Base-by-base conservation (phyloP, 1,139 yeast genomes). In the Candida sp. region DNA sequence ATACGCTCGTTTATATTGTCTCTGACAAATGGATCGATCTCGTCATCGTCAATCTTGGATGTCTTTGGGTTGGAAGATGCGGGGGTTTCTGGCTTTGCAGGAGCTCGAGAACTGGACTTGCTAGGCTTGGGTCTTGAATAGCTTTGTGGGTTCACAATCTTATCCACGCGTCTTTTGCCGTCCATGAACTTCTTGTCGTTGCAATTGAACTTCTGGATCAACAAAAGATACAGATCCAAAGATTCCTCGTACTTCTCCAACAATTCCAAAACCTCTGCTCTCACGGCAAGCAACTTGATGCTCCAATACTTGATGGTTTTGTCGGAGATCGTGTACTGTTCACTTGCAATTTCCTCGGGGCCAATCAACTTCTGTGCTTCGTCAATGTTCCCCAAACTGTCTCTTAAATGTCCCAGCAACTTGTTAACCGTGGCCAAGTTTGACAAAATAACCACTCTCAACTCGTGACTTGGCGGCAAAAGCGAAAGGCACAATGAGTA, bases 231-330 rank as follows among this genome's bases (percentile, higher is more conserved):
- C 7, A 80, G 68, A 0, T 70, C 74, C 38, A 90, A 74, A 0
- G 98, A 87, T 5, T 81, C 85, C 48, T 75, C 67, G 66, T 80
- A 90, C 56, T 79, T 80, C 62, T 96, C 99, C 55, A 86, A 65
- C 68, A 85, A 83, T 67, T 96, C 99, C 45, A 85, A 75, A 1
- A 93, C 86, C 62, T 94, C 98, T 0, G 98, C 98, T 59, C 84
- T 82, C 54, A 89, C 83, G 3, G 80, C 69, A 44, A 85, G 66
- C 35, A 93, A 74, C 66, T 92, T 93, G 27, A 80, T 71, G 86
- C 92, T 90, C 70, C 96, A 85, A 27, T 84, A 85, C 60, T 82
- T 84, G 57, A 86, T 76, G 0, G 81, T 67, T 63, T 88, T 91
- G 5, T 79, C 83, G 3, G 79, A 79, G 34, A 76, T 65, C 4